Conservation (phyloP, 1,284 basidiomycete species). For the Papiliotrema nemorosa region DNA sequence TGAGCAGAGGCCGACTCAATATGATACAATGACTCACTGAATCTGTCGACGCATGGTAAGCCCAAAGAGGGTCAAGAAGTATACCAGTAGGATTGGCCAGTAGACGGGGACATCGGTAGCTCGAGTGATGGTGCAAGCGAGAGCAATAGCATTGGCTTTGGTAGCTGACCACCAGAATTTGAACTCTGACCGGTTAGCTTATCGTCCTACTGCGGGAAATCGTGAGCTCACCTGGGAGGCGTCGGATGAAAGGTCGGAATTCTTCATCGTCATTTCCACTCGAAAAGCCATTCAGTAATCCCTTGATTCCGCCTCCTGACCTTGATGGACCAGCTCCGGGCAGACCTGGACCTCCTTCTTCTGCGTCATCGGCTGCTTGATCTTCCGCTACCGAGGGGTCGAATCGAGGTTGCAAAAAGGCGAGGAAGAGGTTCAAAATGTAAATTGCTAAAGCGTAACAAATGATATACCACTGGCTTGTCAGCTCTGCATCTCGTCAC, state of each 20-base stretch:
- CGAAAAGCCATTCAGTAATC: slow-evolving; percentile 42
- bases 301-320: slow-evolving; percentile 34
- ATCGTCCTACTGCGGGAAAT: neutral
- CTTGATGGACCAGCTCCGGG: slow-evolving; percentile 33
- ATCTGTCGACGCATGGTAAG: slow-evolving; percentile 91
- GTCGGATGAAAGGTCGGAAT: slow-evolving; percentile 91
- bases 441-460: slow-evolving; percentile 81
- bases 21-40: slow-evolving; percentile 56
- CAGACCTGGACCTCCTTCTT: slow-evolving; percentile 71
- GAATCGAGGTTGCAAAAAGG: slow-evolving; percentile 59
- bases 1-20: neutral
- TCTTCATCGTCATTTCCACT: slow-evolving; percentile 63
- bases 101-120: slow-evolving; percentile 93
- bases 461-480: slow-evolving; percentile 76
- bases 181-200: slow-evolving; percentile 26
- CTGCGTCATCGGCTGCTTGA: slow-evolving; percentile 87
- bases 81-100: slow-evolving; percentile 94
- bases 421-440: slow-evolving; percentile 68
- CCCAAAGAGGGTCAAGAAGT: slow-evolving; percentile 82
- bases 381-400: slow-evolving; percentile 94
- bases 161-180: slow-evolving; percentile 81
- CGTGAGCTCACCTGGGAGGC: slow-evolving; percentile 77
- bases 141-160: slow-evolving; percentile 75
- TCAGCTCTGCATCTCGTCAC: neutral
- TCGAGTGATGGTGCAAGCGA: slow-evolving; percentile 74